Percentiles rank a stretch among this genome's conserved stretches.
phyloP scores from a whole-genome alignment of 345 rosid species.

The Pistacia integerrima region DNA sequence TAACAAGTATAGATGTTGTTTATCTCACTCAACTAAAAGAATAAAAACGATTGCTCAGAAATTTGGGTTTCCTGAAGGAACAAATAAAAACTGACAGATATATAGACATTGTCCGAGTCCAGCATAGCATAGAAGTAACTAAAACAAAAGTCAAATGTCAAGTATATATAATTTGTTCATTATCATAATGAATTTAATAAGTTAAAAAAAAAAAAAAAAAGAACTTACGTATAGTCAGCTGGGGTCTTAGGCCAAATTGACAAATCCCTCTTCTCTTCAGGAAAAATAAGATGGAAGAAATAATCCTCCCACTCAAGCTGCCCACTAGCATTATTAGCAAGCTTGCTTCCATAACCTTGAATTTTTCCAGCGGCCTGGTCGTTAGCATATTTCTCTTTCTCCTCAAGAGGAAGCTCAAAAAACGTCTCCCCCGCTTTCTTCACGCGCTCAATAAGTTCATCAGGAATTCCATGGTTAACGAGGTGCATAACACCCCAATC shows the following conservation, averaged over 20 bases:
- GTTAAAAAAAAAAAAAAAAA: background rate
- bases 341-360: constrained; percentile 96
- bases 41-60: too few relatives aligned
- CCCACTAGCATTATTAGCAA: constrained; percentile 86
- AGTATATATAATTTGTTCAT: too few relatives aligned
- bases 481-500: constrained; percentile 99
- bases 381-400: constrained; percentile 88
- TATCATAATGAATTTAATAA: background rate
- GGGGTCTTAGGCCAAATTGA: constrained; percentile 91
- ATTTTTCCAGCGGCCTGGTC: constrained; percentile 78
- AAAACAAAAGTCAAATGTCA: background rate
- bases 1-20: too few relatives aligned
- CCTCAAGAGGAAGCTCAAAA: constrained; percentile 67
- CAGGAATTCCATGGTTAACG: constrained; percentile 76
- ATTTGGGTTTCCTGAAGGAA: too few relatives aligned
- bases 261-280: constrained; percentile 75
- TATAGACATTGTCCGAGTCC: too few relatives aligned
- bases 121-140: too few relatives aligned
- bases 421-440: constrained; percentile 66
- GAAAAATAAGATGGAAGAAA: constrained; percentile 80
- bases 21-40: too few relatives aligned
- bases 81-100: too few relatives aligned
- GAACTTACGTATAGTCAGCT: constrained; percentile 68
- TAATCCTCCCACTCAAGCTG: constrained; percentile 97
- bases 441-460: constrained; percentile 59